Evolutionary conservation across 2,329 filamentous ascomycete genomes (phyloP).

Genomic region (Fusarium xyrophilum): DNA sequence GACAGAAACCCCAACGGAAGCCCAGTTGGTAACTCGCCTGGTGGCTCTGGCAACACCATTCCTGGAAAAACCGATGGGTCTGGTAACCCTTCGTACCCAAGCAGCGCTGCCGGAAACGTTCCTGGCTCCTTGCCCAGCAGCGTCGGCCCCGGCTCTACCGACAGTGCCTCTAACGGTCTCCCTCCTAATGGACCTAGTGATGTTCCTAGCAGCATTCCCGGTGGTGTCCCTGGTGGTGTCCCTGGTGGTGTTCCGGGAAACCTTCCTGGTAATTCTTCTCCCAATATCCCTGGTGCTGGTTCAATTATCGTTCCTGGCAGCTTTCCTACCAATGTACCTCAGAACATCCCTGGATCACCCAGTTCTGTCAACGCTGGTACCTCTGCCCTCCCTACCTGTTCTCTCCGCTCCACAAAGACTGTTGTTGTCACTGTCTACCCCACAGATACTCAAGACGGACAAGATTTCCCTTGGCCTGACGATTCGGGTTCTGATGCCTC

Average conservation of each 20-base stretch:
- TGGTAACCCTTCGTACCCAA: slow-evolving; percentile 19
- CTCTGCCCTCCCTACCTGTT: slow-evolving; percentile 48
- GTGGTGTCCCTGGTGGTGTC: slow-evolving; percentile 9
- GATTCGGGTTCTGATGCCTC: slow-evolving; percentile 33
- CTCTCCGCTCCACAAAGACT: slow-evolving; percentile 50
- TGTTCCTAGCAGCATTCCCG: slow-evolving; percentile 1
- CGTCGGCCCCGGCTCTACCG: slow-evolving; percentile 10
- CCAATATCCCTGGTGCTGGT: slow-evolving; percentile 23
- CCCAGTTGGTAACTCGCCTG: slow-evolving; percentile 13
- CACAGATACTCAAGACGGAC: slow-evolving; percentile 39
- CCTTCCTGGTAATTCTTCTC: neutral
- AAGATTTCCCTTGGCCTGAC: slow-evolving; percentile 21
- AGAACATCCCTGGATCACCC: slow-evolving; percentile 11
- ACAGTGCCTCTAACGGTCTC: slow-evolving; percentile 18
- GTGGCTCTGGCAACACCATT: slow-evolving; percentile 15
- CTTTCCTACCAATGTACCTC: slow-evolving; percentile 13
- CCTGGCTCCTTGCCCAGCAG: slow-evolving; percentile 27
- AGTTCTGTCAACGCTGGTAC: neutral
- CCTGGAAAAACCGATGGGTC: slow-evolving; percentile 26
- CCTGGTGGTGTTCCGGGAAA: neutral
- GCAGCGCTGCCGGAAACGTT: slow-evolving; percentile 17
- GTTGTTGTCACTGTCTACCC: slow-evolving; percentile 57
- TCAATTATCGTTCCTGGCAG: slow-evolving; percentile 17
- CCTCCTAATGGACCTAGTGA: slow-evolving; percentile 13
- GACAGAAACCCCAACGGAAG: slow-evolving; percentile 21